Evolutionary conservation across 163 green algal species (phyloP).

Genomic region (Scenedesmus sp.): DNA sequence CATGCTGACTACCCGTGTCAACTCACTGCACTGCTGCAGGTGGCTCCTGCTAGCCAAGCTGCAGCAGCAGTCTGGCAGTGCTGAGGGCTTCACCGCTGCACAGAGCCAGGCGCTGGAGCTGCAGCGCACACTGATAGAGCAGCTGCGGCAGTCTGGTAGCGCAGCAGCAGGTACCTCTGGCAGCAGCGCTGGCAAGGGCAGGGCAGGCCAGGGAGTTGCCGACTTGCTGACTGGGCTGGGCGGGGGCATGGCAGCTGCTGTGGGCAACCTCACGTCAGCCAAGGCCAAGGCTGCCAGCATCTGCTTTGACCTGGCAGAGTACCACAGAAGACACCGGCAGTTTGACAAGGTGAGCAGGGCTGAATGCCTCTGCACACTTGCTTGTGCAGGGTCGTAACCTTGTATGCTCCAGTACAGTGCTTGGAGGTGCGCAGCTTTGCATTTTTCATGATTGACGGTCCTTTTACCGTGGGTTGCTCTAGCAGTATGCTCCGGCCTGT

Average conservation of each 20-base stretch:
- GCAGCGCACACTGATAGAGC: slow-evolving; percentile 58
- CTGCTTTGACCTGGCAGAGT: slow-evolving; percentile 68
- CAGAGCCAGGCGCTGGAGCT: slow-evolving; percentile 53
- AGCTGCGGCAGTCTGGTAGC: slow-evolving; percentile 39
- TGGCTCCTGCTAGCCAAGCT: slow-evolving; percentile 63
- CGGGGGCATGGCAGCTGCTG: slow-evolving; percentile 51
- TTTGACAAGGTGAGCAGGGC: slow-evolving; percentile 59
- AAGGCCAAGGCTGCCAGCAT: slow-evolving; percentile 59
- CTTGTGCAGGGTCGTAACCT: background rate
- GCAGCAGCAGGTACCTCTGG: background rate
- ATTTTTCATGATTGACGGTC: background rate
- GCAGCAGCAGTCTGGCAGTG: slow-evolving; percentile 43
- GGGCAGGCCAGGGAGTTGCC: slow-evolving; percentile 43
- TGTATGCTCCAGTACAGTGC: background rate
- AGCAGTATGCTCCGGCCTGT: background rate
- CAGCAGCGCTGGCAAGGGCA: slow-evolving; percentile 51
- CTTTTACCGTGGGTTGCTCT: background rate
- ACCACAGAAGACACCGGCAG: slow-evolving; percentile 54
- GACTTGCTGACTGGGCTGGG: slow-evolving; percentile 12
- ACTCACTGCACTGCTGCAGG: background rate
- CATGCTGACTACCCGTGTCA: background rate
- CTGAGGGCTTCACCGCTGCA: slow-evolving; percentile 39
- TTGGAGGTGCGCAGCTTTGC: background rate
- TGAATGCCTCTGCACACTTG: background rate
- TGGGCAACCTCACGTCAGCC: background rate